Conservation (phyloP, 345 rosid genomes). For the Chamaenerion angustifolium region DNA sequence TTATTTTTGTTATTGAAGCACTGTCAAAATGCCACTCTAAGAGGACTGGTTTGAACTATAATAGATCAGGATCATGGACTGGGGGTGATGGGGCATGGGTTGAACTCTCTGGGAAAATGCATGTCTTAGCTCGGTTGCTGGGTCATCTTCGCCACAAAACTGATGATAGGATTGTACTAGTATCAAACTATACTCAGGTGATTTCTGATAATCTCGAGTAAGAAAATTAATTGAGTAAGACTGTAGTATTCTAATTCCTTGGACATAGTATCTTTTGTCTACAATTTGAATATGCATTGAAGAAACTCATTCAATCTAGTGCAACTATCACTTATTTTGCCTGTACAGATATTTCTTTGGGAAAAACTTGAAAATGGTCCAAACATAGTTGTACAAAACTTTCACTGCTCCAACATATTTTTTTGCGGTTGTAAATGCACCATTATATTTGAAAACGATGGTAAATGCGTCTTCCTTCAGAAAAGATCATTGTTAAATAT, state of each 20-base stretch:
- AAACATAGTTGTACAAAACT: no score
- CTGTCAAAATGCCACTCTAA: conserved; percentile 6
- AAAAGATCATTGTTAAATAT: no score
- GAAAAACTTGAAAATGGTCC: no score
- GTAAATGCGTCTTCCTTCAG: no score
- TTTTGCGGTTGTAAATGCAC: no score
- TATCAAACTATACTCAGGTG: conserved; percentile 97
- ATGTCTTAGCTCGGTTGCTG: conserved; percentile 77
- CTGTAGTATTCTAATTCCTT: no score
- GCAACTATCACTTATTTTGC: not conserved
- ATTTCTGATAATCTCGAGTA: not conserved
- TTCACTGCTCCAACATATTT: no score
- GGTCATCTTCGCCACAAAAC: conserved; percentile 71
- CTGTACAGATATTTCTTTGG: not conserved
- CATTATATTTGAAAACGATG: no score
- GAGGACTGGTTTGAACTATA: conserved; percentile 10
- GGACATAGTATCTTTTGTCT: no score
- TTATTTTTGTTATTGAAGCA: conserved; percentile 2
- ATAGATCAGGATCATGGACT: conserved; percentile 87
- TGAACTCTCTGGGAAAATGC: conserved; percentile 98
- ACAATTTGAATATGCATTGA: no score
- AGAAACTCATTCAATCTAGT: no score
- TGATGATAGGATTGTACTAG: conserved; percentile 89
- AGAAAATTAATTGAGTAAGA: not conserved
- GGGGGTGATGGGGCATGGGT: conserved; percentile 98